phyloP scores from a whole-genome alignment of 2,329 filamentous ascomycete genomes.

The Colletotrichum trifolii region DNA sequence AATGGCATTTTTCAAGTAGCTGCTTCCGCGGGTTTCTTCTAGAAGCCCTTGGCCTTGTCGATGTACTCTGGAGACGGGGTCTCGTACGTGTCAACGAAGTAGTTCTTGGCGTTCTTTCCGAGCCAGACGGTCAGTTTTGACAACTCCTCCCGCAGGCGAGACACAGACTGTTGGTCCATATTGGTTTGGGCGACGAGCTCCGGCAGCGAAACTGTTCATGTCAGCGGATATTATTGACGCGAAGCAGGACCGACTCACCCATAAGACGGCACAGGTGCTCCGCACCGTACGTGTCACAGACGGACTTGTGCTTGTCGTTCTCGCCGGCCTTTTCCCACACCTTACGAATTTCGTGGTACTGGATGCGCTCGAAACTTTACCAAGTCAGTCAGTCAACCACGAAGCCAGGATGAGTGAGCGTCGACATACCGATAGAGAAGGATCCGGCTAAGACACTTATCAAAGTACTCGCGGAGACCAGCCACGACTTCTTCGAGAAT shows the following conservation, averaged over 20 bases:
- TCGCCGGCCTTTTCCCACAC: conserved; percentile 72
- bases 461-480: conserved; percentile 93
- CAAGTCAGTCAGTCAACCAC: conserved; percentile 13
- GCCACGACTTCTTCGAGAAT: conserved; percentile 90
- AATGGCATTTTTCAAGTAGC: no score
- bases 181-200: conserved; percentile 97
- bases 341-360: conserved; percentile 83
- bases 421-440: conserved; percentile 77
- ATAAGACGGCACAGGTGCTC: conserved; percentile 92
- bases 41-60: conserved; percentile 69
- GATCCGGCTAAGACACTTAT: conserved; percentile 87
- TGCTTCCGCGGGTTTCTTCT: conserved; percentile 21
- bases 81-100: conserved; percentile 83
- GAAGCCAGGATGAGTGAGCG: no score
- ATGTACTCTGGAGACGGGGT: conserved; percentile 77
- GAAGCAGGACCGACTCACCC: conserved; percentile 65
- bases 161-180: conserved; percentile 93
- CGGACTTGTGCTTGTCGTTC: conserved; percentile 75
- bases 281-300: conserved; percentile 88
- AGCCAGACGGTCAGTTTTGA: conserved; percentile 89
- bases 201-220: conserved; percentile 81
- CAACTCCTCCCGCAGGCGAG: conserved; percentile 88
- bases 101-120: conserved; percentile 77
- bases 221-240: conserved; percentile 20
- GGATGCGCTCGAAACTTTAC: conserved; percentile 84